Evolutionary conservation across 768 basidiomycete genomes (phyloP).

Genomic region (Leccinum uliginosum): DNA sequence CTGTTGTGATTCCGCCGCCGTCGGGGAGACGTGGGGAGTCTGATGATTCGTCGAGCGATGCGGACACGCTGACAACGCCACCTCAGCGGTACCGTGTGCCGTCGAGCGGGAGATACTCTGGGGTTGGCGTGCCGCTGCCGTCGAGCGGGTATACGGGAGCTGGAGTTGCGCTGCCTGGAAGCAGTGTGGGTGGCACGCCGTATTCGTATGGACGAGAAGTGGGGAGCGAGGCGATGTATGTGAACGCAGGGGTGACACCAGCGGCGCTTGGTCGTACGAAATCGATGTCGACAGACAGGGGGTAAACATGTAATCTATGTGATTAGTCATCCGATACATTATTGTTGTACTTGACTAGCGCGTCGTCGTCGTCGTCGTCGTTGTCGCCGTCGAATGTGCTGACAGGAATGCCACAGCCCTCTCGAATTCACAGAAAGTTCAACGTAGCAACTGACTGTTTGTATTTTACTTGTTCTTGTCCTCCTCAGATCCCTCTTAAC

Average conservation of each 20-base stretch:
- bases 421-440: conserved; percentile 43
- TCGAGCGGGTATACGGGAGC: not conserved
- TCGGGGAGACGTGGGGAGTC: conserved; percentile 22
- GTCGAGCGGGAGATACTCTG: conserved; percentile 17
- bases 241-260: conserved; percentile 21
- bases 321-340: conserved; percentile 14
- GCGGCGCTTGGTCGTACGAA: conserved; percentile 21
- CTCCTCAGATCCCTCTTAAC: not conserved
- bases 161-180: conserved; percentile 10
- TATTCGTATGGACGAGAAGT: conserved; percentile 17
- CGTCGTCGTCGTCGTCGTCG: not conserved
- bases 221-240: conserved; percentile 9
- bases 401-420: conserved; percentile 30
- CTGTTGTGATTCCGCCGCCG: conserved; percentile 29
- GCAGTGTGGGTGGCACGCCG: conserved; percentile 13
- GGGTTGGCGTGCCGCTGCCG: not conserved
- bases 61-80: conserved; percentile 35
- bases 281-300: conserved; percentile 18
- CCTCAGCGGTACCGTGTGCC: conserved; percentile 19
- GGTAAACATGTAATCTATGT: not conserved
- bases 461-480: conserved; percentile 8
- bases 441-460: conserved; percentile 52
- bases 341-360: not conserved
- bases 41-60: conserved; percentile 31
- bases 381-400: not conserved